A percentile compares a stretch with the other conserved stretches of the same genome.
Conservation (phyloP, 2,329 filamentous ascomycete genomes). For the Paracamarosporium sp. region DNA sequence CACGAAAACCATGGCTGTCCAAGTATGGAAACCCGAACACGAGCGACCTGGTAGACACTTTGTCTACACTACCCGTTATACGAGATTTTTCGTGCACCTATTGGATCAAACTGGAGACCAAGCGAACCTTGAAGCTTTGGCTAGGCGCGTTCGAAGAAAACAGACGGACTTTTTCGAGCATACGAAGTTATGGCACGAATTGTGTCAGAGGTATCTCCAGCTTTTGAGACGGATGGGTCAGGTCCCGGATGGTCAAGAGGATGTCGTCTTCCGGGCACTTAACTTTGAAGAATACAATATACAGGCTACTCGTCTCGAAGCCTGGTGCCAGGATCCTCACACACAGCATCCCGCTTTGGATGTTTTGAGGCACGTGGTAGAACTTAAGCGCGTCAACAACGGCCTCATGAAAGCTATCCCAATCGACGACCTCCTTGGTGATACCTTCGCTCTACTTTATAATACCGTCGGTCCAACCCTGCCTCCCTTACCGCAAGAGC, state of each 20-base stretch:
- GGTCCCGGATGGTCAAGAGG: constrained; percentile 68
- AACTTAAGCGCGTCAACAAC: constrained; percentile 81
- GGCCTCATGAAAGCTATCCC: constrained; percentile 83
- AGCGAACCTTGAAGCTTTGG: constrained; percentile 75
- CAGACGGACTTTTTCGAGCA: constrained; percentile 76
- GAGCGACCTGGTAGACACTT: constrained; percentile 87
- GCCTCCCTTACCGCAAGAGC: constrained; percentile 55
- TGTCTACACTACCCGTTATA: constrained; percentile 88
- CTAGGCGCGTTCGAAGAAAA: constrained; percentile 81
- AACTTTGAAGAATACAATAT: constrained; percentile 69
- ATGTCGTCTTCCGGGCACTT: constrained; percentile 68
- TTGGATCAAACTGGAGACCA: constrained; percentile 78
- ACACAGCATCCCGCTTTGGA: constrained; percentile 62
- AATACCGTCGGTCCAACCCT: constrained; percentile 68
- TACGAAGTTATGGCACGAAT: constrained; percentile 66
- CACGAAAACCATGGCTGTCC: constrained; percentile 92
- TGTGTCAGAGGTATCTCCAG: constrained; percentile 64
- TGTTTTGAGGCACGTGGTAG: constrained; percentile 69
- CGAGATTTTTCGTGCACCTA: constrained; percentile 79
- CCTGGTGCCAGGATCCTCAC: constrained; percentile 61
- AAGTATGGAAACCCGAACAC: constrained; percentile 93
- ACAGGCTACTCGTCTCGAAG: constrained; percentile 65
- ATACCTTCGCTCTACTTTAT: constrained; percentile 83
- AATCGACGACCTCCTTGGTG: constrained; percentile 93
- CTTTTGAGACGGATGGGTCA: constrained; percentile 64